Percentiles rank a stretch among this genome's conserved stretches.
These are phyloP conservation scores for Nakazawaea laoshanensis DNA, from an alignment of 805 yeast species.

Conservation along the genomic window DNA sequence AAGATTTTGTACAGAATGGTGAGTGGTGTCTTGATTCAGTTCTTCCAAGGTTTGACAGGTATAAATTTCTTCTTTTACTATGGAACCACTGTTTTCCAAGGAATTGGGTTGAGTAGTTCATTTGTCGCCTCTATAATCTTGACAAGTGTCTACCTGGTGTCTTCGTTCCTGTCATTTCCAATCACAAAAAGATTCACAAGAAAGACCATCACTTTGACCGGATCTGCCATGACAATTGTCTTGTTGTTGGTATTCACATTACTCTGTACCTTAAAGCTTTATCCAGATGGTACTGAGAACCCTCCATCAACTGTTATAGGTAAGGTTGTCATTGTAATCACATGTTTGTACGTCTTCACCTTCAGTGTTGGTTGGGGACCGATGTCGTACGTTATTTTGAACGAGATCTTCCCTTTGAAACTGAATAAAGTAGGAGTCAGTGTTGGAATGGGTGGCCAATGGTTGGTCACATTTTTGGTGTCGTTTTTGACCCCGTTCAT, in stretches of 20 bases:
- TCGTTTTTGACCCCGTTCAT: conserved; percentile 60
- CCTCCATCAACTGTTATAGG: conserved; percentile 25
- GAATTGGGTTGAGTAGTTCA: conserved; percentile 21
- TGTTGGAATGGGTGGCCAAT: conserved; percentile 14
- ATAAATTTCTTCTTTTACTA: conserved; percentile 33
- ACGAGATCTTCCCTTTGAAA: conserved; percentile 36
- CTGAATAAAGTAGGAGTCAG: conserved; percentile 26
- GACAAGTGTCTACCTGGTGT: conserved; percentile 2
- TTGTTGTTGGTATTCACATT: conserved; percentile 30
- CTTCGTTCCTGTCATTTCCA: conserved; percentile 13
- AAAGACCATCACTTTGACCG: conserved; percentile 29
- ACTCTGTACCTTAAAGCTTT: neutral
- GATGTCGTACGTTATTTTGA: conserved; percentile 35
- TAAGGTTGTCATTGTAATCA: conserved; percentile 43
- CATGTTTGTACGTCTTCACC: conserved; percentile 41
- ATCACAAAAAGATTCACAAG: conserved; percentile 25
- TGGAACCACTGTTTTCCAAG: conserved; percentile 31
- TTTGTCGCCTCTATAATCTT: conserved; percentile 6
- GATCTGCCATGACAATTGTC: conserved; percentile 28
- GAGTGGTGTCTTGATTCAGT: conserved; percentile 10
- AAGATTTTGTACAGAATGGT: conserved; percentile 3
- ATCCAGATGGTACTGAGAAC: conserved; percentile 4
- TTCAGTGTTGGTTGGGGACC: conserved; percentile 57
- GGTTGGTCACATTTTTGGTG: conserved; percentile 35
- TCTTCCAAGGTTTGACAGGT: conserved; percentile 35